These are phyloP conservation scores for Saccharum officinarum DNA, from an alignment of 176 grass and related monocot genomes.

Conservation along the genomic window DNA sequence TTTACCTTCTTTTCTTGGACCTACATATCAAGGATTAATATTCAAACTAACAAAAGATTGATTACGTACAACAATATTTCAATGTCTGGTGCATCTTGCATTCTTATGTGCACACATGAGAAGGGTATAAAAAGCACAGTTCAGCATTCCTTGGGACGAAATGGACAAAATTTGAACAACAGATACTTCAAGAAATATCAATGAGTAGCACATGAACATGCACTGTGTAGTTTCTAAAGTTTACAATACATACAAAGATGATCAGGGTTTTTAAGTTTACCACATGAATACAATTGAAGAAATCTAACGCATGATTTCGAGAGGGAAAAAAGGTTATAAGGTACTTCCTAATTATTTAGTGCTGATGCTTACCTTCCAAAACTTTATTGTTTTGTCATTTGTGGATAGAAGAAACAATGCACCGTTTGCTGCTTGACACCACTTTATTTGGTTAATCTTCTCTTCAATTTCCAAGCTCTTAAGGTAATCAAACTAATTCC, in stretches of 20 bases:
- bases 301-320: slow-evolving; percentile 6
- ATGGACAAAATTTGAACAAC: not conserved
- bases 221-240: not conserved
- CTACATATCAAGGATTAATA: slow-evolving; percentile 43
- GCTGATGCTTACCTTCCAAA: slow-evolving; percentile 83
- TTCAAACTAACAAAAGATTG: slow-evolving; percentile 24
- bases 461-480: slow-evolving; percentile 99
- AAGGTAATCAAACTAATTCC: slow-evolving; percentile 93
- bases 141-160: not conserved
- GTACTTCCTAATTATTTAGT: slow-evolving; percentile 11
- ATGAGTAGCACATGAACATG: not conserved
- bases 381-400: slow-evolving; percentile 98
- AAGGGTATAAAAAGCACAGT: not conserved
- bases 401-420: slow-evolving; percentile 88
- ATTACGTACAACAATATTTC: slow-evolving; percentile 3
- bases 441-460: slow-evolving; percentile 99
- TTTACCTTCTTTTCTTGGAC: slow-evolving; percentile 99
- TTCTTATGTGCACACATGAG: slow-evolving; percentile 2
- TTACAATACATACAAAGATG: not conserved
- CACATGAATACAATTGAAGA: not conserved
- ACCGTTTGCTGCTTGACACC: slow-evolving; percentile 79
- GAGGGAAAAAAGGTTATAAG: not conserved
- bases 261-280: not conserved
- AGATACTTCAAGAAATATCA: slow-evolving; percentile 27
- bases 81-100: not conserved